Conservation (phyloP, 345 rosid genomes). For the Ceriops tagal region DNA sequence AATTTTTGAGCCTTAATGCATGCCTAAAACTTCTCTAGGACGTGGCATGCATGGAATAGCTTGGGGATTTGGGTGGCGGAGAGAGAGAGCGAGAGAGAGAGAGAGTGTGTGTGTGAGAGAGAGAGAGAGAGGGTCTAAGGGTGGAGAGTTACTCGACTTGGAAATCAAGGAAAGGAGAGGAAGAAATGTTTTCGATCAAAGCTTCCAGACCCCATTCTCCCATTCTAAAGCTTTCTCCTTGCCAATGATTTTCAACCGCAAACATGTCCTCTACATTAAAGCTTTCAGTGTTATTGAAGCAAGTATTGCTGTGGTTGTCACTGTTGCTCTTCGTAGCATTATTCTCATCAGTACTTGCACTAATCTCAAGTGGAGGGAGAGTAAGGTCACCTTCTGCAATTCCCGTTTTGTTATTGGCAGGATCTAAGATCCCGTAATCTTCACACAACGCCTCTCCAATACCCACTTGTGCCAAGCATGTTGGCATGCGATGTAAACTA, state of each 20-base stretch:
- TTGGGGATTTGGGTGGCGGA: no score
- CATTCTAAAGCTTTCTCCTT: constrained; percentile 61
- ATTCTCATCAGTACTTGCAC: constrained; percentile 22
- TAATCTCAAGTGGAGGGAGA: constrained; percentile 49
- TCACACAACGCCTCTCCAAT: constrained; percentile 33
- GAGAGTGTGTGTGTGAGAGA: no score
- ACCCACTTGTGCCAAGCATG: constrained; percentile 32
- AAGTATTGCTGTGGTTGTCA: constrained; percentile 41
- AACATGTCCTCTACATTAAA: constrained; percentile 49
- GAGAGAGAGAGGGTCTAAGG: neutral
- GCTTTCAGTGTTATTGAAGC: constrained; percentile 47
- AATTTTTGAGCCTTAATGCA: neutral
- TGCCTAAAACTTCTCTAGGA: constrained; percentile 20
- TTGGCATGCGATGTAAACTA: constrained; percentile 31
- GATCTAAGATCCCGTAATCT: constrained; percentile 40
- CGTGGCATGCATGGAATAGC: constrained; percentile 6
- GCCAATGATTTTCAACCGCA: constrained; percentile 57
- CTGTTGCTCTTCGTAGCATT: constrained; percentile 37
- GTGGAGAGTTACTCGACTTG: constrained; percentile 44
- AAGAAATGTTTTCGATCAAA: constrained; percentile 60
- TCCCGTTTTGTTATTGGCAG: constrained; percentile 25
- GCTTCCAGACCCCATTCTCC: constrained; percentile 95
- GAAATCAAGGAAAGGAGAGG: constrained; percentile 84
- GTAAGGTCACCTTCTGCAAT: constrained; percentile 41
- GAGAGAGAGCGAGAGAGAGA: no score